These are phyloP conservation scores for Penicillium frequentans DNA, from an alignment of 2,329 filamentous ascomycete species.

Conservation along the genomic window DNA sequence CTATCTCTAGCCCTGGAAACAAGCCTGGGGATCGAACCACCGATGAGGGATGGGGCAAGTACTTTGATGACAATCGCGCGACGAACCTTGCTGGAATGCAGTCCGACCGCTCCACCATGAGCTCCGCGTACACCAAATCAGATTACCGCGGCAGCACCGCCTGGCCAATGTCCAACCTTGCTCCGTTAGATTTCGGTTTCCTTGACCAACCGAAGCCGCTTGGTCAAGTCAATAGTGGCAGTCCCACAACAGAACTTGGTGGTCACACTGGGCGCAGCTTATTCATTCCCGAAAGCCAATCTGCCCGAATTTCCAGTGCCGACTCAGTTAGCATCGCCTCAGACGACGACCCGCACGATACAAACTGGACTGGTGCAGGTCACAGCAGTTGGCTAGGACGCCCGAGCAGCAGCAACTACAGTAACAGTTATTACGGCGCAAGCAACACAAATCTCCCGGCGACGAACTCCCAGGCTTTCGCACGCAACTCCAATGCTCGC, in stretches of 20 bases:
- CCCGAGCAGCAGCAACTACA: constrained; percentile 45
- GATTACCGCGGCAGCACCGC: constrained; percentile 41
- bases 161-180: constrained; percentile 41
- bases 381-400: constrained; percentile 34
- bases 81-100: constrained; percentile 26
- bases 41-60: constrained; percentile 51
- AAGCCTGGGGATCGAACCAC: constrained; percentile 42
- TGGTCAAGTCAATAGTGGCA: constrained; percentile 41
- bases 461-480: constrained; percentile 13
- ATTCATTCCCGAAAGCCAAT: constrained; percentile 40
- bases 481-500: constrained; percentile 23
- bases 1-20: constrained; percentile 5
- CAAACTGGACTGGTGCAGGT: constrained; percentile 24
- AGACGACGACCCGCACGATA: constrained; percentile 36
- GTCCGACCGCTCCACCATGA: constrained; percentile 26
- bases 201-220: constrained; percentile 41
- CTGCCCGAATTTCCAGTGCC: constrained; percentile 45
- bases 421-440: constrained; percentile 37
- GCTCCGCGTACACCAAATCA: constrained; percentile 32
- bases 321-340: constrained; percentile 41
- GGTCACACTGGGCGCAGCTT: constrained; percentile 30
- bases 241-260: constrained; percentile 40
- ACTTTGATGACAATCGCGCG: constrained; percentile 43
- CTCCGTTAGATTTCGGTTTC: constrained; percentile 37
- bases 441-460: constrained; percentile 24